Evolutionary conservation across 1,139 yeast species (phyloP).

Genomic region (Pichia sp.): DNA sequence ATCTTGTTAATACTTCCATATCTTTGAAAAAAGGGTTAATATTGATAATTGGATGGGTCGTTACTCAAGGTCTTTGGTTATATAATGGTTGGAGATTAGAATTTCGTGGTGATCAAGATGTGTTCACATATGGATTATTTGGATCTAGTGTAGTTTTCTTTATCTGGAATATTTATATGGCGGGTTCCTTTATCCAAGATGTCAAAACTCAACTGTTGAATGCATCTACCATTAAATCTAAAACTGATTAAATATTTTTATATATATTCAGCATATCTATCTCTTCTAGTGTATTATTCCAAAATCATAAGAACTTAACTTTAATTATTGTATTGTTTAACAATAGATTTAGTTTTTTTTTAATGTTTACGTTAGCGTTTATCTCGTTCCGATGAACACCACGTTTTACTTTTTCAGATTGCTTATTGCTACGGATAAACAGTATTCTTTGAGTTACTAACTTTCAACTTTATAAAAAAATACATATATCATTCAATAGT

Average conservation of each 20-base stretch:
- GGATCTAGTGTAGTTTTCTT: conserved; percentile 60
- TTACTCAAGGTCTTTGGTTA: conserved; percentile 74
- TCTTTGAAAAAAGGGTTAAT: conserved; percentile 12
- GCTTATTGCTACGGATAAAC: too few species aligned
- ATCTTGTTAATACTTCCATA: conserved; percentile 41
- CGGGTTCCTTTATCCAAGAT: conserved; percentile 53
- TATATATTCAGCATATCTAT: too few species aligned
- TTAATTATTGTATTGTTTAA: too few species aligned
- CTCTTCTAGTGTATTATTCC: neutral
- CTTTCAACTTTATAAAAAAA: too few species aligned
- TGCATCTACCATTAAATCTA: neutral
- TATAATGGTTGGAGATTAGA: conserved; percentile 73
- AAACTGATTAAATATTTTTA: neutral
- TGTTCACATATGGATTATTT: conserved; percentile 54
- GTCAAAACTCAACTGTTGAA: conserved; percentile 1
- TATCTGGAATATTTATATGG: conserved; percentile 56
- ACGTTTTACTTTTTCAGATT: too few species aligned
- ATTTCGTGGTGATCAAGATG: conserved; percentile 65
- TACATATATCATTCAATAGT: too few species aligned
- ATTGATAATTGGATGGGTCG: conserved; percentile 48
- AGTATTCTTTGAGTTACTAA: too few species aligned
- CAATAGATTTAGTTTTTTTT: too few species aligned
- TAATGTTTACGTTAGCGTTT: too few species aligned
- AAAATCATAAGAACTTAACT: too few species aligned
- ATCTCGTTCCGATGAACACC: too few species aligned